Conservation (phyloP, 2,329 filamentous ascomycete genomes). For the Colletotrichum siamense region DNA sequence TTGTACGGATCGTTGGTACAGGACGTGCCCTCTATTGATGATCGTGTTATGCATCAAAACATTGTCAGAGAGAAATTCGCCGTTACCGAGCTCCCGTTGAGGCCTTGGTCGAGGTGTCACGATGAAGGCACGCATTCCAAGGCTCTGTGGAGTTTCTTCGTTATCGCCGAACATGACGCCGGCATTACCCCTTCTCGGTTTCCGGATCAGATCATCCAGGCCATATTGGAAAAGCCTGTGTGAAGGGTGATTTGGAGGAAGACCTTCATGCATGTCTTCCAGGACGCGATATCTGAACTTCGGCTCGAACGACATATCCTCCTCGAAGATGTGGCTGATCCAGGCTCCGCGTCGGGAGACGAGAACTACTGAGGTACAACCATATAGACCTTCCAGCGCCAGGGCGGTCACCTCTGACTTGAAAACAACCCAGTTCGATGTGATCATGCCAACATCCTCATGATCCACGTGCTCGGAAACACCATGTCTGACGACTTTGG, state of each 20-base stretch:
- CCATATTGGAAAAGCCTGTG: background rate
- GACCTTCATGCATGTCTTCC: background rate
- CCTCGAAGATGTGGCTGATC: background rate
- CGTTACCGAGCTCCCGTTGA: background rate
- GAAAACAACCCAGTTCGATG: background rate
- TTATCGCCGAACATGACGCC: background rate
- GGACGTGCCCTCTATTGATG: background rate
- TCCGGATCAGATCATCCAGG: background rate
- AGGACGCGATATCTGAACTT: background rate
- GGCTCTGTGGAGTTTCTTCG: background rate
- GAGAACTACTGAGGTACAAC: background rate
- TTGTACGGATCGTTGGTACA: background rate
- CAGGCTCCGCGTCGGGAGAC: background rate
- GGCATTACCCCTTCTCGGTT: background rate
- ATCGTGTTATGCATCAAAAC: background rate
- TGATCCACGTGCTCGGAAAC: background rate
- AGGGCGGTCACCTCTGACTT: background rate
- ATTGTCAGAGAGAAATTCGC: background rate
- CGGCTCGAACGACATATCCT: background rate
- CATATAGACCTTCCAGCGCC: background rate
- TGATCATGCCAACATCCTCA: background rate
- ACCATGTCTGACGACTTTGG: background rate
- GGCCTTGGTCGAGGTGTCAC: background rate
- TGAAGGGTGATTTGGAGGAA: background rate
- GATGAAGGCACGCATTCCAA: background rate